phyloP scores from a whole-genome alignment of 495 filamentous ascomycete species.

The Penicillium cosmopolitanum region DNA sequence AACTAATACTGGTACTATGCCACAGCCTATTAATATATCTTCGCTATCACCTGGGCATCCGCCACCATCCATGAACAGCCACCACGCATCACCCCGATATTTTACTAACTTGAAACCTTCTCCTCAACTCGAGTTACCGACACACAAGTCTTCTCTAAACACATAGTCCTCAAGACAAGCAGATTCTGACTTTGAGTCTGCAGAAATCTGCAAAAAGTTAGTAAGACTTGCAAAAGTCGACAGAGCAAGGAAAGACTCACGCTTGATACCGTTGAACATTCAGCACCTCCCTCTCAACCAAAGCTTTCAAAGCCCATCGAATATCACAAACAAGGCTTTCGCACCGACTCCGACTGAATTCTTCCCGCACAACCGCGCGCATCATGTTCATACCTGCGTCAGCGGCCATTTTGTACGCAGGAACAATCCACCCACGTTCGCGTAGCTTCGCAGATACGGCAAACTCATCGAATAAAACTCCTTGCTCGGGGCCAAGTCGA shows the following conservation, averaged over 20 bases:
- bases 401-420: constrained; percentile 92
- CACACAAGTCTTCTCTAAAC: constrained; percentile 4
- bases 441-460: constrained; percentile 77
- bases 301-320: constrained; percentile 62
- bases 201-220: not conserved
- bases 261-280: constrained; percentile 54
- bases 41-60: too few species aligned
- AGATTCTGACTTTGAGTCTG: not conserved
- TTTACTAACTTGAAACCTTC: not conserved
- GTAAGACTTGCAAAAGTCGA: not conserved
- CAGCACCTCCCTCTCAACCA: constrained; percentile 71
- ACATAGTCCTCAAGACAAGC: not conserved
- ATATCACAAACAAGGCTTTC: constrained; percentile 73
- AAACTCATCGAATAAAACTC: constrained; percentile 77
- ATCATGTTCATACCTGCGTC: constrained; percentile 78
- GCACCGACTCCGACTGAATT: constrained; percentile 75
- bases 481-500: constrained; percentile 59
- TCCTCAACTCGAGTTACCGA: not conserved
- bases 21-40: too few species aligned
- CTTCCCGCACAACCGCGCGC: constrained; percentile 85
- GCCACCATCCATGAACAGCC: too few species aligned
- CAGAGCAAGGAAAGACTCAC: constrained; percentile 38
- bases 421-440: constrained; percentile 82
- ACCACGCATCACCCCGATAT: too few species aligned
- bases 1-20: too few species aligned